Percentiles rank a stretch among this genome's conserved stretches.
Conservation (phyloP, 2,329 filamentous ascomycete genomes). For the Alternaria incomplexa region DNA sequence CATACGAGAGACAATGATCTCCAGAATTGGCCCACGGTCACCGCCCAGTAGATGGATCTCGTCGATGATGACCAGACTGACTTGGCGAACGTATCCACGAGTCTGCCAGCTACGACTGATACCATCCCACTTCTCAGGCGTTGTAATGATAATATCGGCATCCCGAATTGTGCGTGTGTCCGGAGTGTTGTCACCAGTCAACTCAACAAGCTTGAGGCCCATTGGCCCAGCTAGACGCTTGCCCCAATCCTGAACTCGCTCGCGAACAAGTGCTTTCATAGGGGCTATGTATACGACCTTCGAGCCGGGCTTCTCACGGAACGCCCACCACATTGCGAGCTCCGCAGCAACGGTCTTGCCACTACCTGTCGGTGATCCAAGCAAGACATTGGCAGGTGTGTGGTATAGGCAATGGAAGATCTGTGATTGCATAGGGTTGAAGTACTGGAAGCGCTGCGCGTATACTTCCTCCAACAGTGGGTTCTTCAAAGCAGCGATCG, state of each 20-base stretch:
- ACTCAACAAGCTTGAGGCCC: conserved; percentile 87
- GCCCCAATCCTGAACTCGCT: conserved; percentile 95
- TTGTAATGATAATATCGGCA: conserved; percentile 97
- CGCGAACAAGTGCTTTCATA: conserved; percentile 97
- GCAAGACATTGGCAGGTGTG: conserved; percentile 86
- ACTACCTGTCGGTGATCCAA: conserved; percentile 95
- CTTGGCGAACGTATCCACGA: conserved; percentile 91
- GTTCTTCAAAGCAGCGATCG: conserved; percentile 86
- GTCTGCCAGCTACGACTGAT: conserved; percentile 99
- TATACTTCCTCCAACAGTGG: conserved; percentile 88
- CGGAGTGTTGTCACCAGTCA: conserved; percentile 97
- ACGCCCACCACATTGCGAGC: conserved; percentile 99
- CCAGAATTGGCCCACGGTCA: conserved; percentile 94
- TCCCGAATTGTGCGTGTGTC: conserved; percentile 95
- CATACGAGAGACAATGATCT: conserved; percentile 94
- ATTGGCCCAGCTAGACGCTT: conserved; percentile 79
- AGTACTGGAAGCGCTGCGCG: conserved; percentile 86
- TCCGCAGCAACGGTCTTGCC: conserved; percentile 97
- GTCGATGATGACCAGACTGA: conserved; percentile 96
- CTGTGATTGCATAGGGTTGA: conserved; percentile 99
- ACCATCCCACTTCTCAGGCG: conserved; percentile 99
- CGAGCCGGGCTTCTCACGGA: conserved; percentile 88
- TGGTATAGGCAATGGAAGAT: conserved; percentile 97
- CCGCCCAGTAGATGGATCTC: conserved; percentile 98
- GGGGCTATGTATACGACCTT: conserved; percentile 99